phyloP scores from a whole-genome alignment of 805 yeast species.

The Pichia scutulata region DNA sequence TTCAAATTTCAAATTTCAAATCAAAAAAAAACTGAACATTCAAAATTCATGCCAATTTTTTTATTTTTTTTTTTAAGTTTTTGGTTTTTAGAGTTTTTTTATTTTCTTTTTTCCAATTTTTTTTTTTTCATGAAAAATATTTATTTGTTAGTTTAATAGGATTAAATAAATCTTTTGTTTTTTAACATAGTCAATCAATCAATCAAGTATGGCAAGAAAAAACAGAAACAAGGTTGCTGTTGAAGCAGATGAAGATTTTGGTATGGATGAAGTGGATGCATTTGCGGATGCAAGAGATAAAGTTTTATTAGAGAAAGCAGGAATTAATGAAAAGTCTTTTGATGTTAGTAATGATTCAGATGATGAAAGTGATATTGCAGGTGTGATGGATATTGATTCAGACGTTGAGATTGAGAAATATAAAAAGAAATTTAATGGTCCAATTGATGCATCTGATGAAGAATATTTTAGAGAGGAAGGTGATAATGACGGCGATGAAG shows the following conservation, averaged over 20 bases:
- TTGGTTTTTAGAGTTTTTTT: no score
- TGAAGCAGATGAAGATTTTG: constrained; percentile 31
- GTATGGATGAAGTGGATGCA: constrained; percentile 60
- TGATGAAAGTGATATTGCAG: constrained; percentile 28
- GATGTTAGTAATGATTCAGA: constrained; percentile 26
- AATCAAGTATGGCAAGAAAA: constrained; percentile 11
- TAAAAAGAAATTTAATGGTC: constrained; percentile 31
- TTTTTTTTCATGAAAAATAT: not conserved
- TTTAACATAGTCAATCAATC: not conserved
- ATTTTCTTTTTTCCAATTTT: no score
- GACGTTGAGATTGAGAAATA: constrained; percentile 29
- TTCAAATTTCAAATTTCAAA: not conserved
- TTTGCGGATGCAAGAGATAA: constrained; percentile 56
- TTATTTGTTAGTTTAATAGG: not conserved
- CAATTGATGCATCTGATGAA: constrained; percentile 41
- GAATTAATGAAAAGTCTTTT: constrained; percentile 32
- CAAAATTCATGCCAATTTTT: not conserved
- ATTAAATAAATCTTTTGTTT: not conserved
- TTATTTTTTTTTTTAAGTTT: no score
- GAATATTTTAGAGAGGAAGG: constrained; percentile 35
- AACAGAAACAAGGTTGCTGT: not conserved
- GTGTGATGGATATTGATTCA: constrained; percentile 27
- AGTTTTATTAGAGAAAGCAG: constrained; percentile 50
- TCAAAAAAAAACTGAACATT: not conserved
- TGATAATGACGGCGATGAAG: constrained; percentile 25